Base-by-base conservation (phyloP, 805 yeast species). In the Candida tibetensis region DNA sequence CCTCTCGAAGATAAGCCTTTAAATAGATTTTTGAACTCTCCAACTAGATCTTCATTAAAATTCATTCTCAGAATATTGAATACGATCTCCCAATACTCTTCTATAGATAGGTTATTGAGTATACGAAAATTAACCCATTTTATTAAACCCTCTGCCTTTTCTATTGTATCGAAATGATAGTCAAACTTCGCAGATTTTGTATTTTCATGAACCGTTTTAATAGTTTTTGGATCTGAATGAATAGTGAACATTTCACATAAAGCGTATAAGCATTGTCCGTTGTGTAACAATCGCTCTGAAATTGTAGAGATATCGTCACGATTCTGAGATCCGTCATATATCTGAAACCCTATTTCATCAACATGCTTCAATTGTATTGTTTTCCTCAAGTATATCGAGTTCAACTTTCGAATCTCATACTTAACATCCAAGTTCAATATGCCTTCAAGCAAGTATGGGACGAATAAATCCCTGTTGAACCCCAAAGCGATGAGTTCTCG, bases 391-490 rank as follows among this genome's bases (percentile, higher is more conserved):
- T 74, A 61, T 13, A 45, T 37, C 0, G 77, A 65, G 9, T 76
- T 73, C 13, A 72, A 41, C 21, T 69, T 61, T 25, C 76, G 61
- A 0, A 70, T 43, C 1, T 66, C 72, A 31, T 68, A 64, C 38
- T 41, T 35, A 4, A 37, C 30, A 29, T 76, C 75, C 23, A 65
- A 57, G 33, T 68, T 46, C 44, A 15, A 68, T 43, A 7, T 64
- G 15, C 62, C 61, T 0, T 47, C 36, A 1, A 65, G 17, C 5
- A 77, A 46, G 34, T 57, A 57, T 1, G 52, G 53, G 0, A 62
- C 26, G 39, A 74, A 69, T 0, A 57, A 43, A 0, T 34, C 30
- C 17, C 38, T 46, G 12, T 52, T 40, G 18, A 64, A 47, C 1
- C 71, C 70, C 41, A 60, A 17, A 1, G 19, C 34, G 1, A 53